Conservation (phyloP, 2,329 filamentous ascomycete genomes). For the Aulographum hederae region DNA sequence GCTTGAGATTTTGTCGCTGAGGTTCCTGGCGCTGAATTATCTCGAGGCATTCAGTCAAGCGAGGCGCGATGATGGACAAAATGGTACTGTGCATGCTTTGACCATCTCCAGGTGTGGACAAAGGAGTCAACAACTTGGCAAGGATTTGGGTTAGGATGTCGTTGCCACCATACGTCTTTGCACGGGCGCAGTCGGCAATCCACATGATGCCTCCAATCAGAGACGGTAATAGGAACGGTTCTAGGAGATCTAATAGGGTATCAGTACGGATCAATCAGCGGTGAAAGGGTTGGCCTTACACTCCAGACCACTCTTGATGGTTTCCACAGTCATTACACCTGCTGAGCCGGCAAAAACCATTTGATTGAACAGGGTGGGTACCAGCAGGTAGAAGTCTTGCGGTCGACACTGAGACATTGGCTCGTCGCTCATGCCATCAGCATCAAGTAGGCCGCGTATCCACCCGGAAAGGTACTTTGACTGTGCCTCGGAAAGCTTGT, state of each 20-base stretch:
- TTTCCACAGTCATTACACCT: slow-evolving; percentile 47
- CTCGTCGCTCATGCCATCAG: slow-evolving; percentile 61
- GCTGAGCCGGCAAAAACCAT: slow-evolving; percentile 52
- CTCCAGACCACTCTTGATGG: slow-evolving; percentile 57
- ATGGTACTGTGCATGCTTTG: slow-evolving; percentile 52
- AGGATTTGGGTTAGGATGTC: slow-evolving; percentile 54
- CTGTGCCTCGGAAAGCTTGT: slow-evolving; percentile 47
- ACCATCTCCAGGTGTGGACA: slow-evolving; percentile 41
- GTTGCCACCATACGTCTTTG: slow-evolving; percentile 43
- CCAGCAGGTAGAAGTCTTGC: slow-evolving; percentile 64
- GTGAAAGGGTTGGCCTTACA: slow-evolving; percentile 30
- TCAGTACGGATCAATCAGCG: slow-evolving; percentile 6
- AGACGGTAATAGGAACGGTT: slow-evolving; percentile 64
- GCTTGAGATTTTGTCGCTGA: slow-evolving; percentile 49
- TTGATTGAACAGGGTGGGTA: slow-evolving; percentile 60
- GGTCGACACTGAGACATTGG: slow-evolving; percentile 67
- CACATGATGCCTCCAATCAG: slow-evolving; percentile 57
- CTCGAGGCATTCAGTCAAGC: slow-evolving; percentile 47
- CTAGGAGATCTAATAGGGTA: slow-evolving; percentile 45
- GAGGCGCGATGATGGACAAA: slow-evolving; percentile 51
- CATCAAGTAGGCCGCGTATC: slow-evolving; percentile 62
- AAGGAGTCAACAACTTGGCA: slow-evolving; percentile 43
- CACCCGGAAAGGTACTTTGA: slow-evolving; percentile 50
- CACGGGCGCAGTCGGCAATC: slow-evolving; percentile 51
- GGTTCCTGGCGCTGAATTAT: slow-evolving; percentile 49